Conservation (phyloP, 2,329 filamentous ascomycete genomes). For the Lasiodiplodia hormozganensis region DNA sequence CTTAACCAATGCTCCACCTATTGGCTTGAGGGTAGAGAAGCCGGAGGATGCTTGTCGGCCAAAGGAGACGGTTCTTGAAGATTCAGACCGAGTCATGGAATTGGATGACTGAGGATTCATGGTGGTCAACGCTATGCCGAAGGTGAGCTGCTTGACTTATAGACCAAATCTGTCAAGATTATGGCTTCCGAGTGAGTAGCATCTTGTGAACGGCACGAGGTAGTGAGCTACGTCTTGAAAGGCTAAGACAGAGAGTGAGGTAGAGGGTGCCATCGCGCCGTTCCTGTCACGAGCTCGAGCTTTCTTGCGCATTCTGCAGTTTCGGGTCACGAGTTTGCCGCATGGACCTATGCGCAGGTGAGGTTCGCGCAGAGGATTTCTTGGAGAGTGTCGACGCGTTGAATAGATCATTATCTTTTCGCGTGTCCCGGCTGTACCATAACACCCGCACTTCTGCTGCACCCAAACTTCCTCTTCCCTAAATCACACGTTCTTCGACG, state of each 20-base stretch:
- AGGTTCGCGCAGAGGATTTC: neutral
- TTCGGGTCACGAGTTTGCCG: neutral
- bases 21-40: constrained; percentile 30
- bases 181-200: neutral
- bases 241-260: neutral
- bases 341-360: neutral
- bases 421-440: neutral
- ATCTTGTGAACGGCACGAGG: neutral
- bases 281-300: neutral
- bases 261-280: neutral
- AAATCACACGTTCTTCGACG: neutral
- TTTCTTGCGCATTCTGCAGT: neutral
- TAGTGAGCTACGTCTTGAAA: neutral
- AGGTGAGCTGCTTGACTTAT: neutral
- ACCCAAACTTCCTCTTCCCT: neutral
- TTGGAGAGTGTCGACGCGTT: neutral
- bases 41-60: constrained; percentile 21
- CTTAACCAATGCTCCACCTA: constrained; percentile 26
- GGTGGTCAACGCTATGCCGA: neutral
- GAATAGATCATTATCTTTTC: neutral
- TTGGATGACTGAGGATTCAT: neutral
- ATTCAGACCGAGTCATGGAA: constrained; percentile 15
- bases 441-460: neutral
- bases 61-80: constrained; percentile 10
- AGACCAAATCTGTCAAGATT: neutral